A percentile compares a stretch with the other conserved stretches of the same genome.
phyloP scores from a whole-genome alignment of 306 rosid species.

The Sicyos edulis region DNA sequence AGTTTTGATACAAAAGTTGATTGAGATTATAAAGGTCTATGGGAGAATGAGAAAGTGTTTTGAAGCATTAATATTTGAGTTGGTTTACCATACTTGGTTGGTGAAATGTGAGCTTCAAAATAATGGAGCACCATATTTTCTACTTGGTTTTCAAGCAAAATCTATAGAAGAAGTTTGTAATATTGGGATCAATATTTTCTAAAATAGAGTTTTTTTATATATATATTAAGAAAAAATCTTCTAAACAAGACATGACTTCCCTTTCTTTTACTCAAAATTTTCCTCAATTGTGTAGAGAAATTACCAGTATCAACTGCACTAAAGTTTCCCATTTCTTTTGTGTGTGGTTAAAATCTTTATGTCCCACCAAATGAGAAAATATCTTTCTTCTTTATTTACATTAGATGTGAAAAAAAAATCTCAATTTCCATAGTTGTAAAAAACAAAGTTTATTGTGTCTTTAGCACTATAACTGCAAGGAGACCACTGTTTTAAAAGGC shows the following conservation, averaged over 20 bases:
- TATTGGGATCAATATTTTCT: neutral
- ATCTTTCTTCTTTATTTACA: neutral
- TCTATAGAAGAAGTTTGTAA: slow-evolving; percentile 6
- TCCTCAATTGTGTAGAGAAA: neutral
- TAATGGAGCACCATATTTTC: slow-evolving; percentile 29
- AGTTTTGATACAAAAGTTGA: slow-evolving; percentile 1
- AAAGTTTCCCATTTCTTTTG: no score
- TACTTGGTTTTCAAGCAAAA: slow-evolving; percentile 68
- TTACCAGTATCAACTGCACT: no score
- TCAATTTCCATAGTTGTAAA: no score
- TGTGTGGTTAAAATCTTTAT: neutral
- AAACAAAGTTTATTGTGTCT: no score
- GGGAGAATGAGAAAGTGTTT: slow-evolving; percentile 13
- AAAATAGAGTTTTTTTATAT: no score
- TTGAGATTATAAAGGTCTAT: slow-evolving; percentile 27
- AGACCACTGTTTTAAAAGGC: no score
- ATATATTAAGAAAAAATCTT: no score
- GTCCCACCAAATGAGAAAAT: neutral
- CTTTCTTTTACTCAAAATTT: neutral
- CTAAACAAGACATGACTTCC: neutral
- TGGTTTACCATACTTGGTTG: slow-evolving; percentile 43
- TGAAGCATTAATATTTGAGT: slow-evolving; percentile 11
- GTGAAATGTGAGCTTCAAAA: slow-evolving; percentile 67
- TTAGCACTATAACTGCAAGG: no score
- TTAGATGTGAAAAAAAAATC: no score